A percentile compares a stretch with the other conserved stretches of the same genome.
Conservation (phyloP, 2,329 filamentous ascomycete species). For the Trichoderma hamatum region DNA sequence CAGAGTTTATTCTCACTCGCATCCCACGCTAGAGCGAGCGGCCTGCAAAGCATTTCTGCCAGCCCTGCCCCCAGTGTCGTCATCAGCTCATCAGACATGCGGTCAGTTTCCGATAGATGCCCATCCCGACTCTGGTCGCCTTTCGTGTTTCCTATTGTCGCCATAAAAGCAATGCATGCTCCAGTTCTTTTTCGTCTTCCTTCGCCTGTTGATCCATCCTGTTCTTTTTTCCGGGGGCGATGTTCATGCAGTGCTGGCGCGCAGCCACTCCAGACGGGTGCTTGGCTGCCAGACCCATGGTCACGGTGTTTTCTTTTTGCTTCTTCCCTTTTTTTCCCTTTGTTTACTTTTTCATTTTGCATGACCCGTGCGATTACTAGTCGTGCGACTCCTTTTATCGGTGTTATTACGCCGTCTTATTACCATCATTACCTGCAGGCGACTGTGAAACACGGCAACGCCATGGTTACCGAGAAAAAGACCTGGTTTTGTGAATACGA, state of each 20-base stretch:
- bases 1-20: conserved; percentile 18
- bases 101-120: conserved; percentile 22
- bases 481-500: conserved; percentile 15
- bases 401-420: neutral
- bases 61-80: conserved; percentile 13
- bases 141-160: neutral
- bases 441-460: conserved; percentile 20
- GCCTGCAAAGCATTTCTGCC: conserved; percentile 19
- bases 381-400: neutral
- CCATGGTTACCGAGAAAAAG: conserved; percentile 15
- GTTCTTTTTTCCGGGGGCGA: neutral
- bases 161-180: conserved; percentile 11
- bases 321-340: neutral
- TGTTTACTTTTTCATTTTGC: neutral
- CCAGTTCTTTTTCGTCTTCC: neutral
- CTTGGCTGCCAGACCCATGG: neutral
- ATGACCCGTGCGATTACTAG: neutral
- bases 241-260: conserved; percentile 16
- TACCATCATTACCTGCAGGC: conserved; percentile 13
- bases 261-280: neutral
- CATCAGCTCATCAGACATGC: conserved; percentile 24
- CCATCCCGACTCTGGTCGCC: neutral
- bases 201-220: conserved; percentile 1
- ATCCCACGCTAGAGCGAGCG: conserved; percentile 11
- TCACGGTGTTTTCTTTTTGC: conserved; percentile 9